Base-by-base conservation (phyloP, 1,139 yeast genomes). In the Scheffersomyces illinoinensis region DNA sequence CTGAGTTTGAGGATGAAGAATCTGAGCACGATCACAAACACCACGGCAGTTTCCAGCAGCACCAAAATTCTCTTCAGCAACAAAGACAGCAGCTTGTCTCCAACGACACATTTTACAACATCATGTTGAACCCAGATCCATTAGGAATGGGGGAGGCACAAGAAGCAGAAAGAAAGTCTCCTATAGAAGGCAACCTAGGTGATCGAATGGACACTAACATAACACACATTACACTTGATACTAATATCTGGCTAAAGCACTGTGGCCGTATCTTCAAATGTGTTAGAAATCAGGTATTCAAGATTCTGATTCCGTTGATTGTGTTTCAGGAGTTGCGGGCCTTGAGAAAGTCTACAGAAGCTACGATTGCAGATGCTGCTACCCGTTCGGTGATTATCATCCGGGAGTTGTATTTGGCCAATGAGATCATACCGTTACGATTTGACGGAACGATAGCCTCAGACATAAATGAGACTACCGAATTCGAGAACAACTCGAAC, bases 241-340 rank as follows among this genome's bases (percentile, higher is more conserved):
- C 96, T 7, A 89, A 90, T 62, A 86, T 90, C 61, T 90, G 95
- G 95, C 76, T 90, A 63, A 88, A 90, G 66, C 93, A 89, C 69
- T 89, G 93, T 70, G 96, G 95, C 1, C 80, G 89, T 60, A 79
- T 90, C 43, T 90, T 83, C 76, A 90, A 90, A 70, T 85, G 91
- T 66, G 85, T 89, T 18, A 79, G 88, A 49, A 85, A 85, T 64
- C 82, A 82, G 14, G 83, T 88, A 2, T 79, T 90, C 65, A 85
- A 76, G 73, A 72, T 82, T 72, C 73, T 85, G 68, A 85, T 90
- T 7, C 93, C 96, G 52, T 75, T 90, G 60, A 88, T 90, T 43
- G 92, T 90, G 10, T 90, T 90, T 69, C 96, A 90, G 75, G 96
- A 90, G 66, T 75, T 90, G 60, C 76, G 95, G 65, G 88, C 91